Conservation (phyloP, 208 protist genomes). For the Trypanosomatidae sp. region DNA sequence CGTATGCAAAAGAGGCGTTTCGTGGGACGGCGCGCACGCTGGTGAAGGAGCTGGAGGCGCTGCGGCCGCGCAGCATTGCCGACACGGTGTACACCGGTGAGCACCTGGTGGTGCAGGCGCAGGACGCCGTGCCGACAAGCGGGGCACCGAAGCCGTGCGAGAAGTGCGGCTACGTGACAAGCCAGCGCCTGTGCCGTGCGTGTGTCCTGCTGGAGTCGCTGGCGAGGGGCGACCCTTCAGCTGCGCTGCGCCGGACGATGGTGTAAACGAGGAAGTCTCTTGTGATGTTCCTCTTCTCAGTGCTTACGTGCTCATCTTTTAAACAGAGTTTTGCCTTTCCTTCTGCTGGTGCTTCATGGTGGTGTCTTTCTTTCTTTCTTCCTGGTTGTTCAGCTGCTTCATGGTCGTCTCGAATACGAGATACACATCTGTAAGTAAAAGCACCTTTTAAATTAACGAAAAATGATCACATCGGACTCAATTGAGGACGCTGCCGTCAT, state of each 20-base stretch:
- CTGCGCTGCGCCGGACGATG: slow-evolving; percentile 35
- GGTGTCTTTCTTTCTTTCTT: too few relatives aligned
- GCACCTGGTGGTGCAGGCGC: slow-evolving; percentile 62
- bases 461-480: too few relatives aligned
- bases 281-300: not conserved
- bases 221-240: slow-evolving; percentile 58
- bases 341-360: too few relatives aligned
- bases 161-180: slow-evolving; percentile 93
- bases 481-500: too few relatives aligned
- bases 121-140: slow-evolving; percentile 29
- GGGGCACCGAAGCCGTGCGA: slow-evolving; percentile 64
- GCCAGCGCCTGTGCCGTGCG: slow-evolving; percentile 90
- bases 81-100: slow-evolving; percentile 94
- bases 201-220: slow-evolving; percentile 94
- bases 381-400: too few relatives aligned
- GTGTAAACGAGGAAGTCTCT: not conserved
- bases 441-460: too few relatives aligned
- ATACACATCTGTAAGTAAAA: too few relatives aligned
- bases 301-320: too few relatives aligned
- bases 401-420: too few relatives aligned
- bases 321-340: too few relatives aligned
- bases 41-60: slow-evolving; percentile 94
- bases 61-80: slow-evolving; percentile 90
- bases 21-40: slow-evolving; percentile 92
- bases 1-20: slow-evolving; percentile 97